Conservation (phyloP, 306 rosid genomes). For the Vigna mungo region DNA sequence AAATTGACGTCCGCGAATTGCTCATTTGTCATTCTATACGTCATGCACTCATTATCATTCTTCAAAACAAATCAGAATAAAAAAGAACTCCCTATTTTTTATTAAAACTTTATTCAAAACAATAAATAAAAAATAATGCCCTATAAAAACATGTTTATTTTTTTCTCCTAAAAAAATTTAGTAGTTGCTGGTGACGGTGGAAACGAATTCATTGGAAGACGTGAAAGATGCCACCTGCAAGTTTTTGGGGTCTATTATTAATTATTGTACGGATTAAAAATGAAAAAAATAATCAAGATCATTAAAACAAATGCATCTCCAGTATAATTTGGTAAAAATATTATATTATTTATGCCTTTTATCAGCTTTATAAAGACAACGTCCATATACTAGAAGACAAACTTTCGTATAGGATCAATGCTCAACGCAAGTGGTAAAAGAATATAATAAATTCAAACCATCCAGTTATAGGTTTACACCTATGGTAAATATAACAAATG, state of each 20-base stretch:
- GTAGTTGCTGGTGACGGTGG: background rate
- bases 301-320: too few species aligned
- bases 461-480: background rate
- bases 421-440: background rate
- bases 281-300: too few species aligned
- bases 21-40: background rate
- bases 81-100: background rate
- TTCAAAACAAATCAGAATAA: background rate
- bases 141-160: background rate
- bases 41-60: too few species aligned
- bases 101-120: background rate
- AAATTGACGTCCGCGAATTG: background rate
- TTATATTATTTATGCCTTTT: background rate
- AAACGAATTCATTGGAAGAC: background rate
- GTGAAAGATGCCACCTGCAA: background rate
- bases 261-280: background rate
- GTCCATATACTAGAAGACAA: background rate
- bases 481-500: too few species aligned
- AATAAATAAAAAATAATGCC: background rate
- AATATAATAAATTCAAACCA: background rate
- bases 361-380: too few species aligned
- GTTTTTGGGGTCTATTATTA: background rate
- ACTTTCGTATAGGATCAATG: background rate
- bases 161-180: too few species aligned
- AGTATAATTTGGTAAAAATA: too few species aligned